Evolutionary conservation across 139 green algal genomes (phyloP).

Genomic region (Marvania coccoides): DNA sequence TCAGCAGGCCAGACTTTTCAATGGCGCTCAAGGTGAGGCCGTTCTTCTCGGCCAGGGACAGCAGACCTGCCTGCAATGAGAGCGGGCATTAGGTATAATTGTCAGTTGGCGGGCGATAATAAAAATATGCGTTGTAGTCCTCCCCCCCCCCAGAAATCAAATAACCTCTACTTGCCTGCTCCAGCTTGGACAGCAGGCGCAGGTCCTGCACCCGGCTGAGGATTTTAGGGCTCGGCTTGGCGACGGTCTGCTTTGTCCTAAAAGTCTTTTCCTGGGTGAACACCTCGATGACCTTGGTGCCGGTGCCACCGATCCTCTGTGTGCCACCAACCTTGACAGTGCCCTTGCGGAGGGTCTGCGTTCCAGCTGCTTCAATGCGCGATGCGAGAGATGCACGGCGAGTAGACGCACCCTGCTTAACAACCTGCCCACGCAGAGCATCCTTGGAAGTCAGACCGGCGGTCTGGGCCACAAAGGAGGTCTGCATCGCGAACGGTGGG

Average conservation of each 20-base stretch:
- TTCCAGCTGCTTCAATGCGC: neutral
- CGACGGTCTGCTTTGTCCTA: conserved; percentile 19
- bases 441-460: neutral
- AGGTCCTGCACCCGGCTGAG: conserved; percentile 41
- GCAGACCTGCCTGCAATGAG: conserved; percentile 55
- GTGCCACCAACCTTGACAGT: conserved; percentile 2
- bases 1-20: conserved; percentile 60
- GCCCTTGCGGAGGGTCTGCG: neutral
- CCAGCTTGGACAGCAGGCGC: conserved; percentile 48
- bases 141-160: too few species aligned
- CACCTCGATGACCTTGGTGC: conserved; percentile 24
- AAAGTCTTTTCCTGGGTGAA: conserved; percentile 29
- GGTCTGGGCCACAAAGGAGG: neutral
- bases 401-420: neutral
- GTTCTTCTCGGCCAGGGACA: conserved; percentile 47
- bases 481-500: neutral
- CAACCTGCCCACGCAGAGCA: neutral
- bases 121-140: too few species aligned
- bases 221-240: conserved; percentile 20
- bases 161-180: too few species aligned
- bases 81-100: too few species aligned
- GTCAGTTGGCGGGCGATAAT: too few species aligned
- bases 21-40: conserved; percentile 65
- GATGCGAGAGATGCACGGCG: neutral
- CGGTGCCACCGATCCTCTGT: conserved; percentile 12